Evolutionary conservation across 169 alveolate genomes (phyloP), one percentile per base, ranked within the genome.

Genomic region (Cryptosporidium baileyi): DNA sequence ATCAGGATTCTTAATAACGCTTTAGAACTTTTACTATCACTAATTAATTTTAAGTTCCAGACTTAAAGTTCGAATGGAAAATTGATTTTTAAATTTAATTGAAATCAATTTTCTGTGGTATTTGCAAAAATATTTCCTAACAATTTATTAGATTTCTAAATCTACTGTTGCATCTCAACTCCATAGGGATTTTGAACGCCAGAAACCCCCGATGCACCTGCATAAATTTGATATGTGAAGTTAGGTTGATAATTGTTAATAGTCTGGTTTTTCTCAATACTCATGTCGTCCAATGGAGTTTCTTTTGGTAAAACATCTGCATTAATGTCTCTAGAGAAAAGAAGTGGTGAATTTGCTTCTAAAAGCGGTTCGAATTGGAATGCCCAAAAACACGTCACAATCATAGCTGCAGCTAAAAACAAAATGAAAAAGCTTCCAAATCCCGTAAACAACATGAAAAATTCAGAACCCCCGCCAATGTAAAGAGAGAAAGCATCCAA

Each of bases 291-390:
- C 30, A 51, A 8, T 17, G 63, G 63, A 28, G 81, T 65, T 44
- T 65, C 81, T 47, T 65, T 65, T n/a, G 81, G 81, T 32, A 65
- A 51, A 17, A 65, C 81, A 30, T 65, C 81, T 47, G 81, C 81
- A 65, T 65, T 65, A 11, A 65, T 51, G 30, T 65, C 81, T 47
- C 81, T 45, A 19, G 81, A 65, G 30, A 65, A 65, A 8, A 65
- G 28, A 7, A 65, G 30, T 8, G 81, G 81, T 28, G 81, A 65
- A 38, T 65, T 47, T 2, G 81, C 36, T 28, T 65, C 81, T 44
- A 65, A 17, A 17, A 65, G 49, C 0, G 81, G 81, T 30, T 65
- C 81, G 49, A 65, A 65, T 32, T 65, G 63, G 36, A 65, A 65
- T 24, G 81, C 81, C 81, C 81, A 65, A 45, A 49, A 47, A n/a